Evolutionary conservation across 768 basidiomycete genomes (phyloP).

Genomic region (Podaxis pistillaris): DNA sequence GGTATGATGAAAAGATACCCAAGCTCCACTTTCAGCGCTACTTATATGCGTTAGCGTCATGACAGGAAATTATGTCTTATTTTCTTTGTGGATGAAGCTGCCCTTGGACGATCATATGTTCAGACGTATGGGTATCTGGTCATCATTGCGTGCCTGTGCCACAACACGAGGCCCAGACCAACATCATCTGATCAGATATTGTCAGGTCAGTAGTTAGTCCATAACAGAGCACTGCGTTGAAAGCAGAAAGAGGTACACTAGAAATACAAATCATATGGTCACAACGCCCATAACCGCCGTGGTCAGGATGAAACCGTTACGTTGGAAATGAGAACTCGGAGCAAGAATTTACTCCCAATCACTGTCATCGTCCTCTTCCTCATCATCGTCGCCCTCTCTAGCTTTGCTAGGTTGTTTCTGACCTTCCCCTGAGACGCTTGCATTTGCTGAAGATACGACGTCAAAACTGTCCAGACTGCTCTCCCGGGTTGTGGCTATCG

Average conservation of each 20-base stretch:
- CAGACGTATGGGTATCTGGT: neutral
- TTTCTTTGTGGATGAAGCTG: neutral
- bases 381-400: slow-evolving; percentile 28
- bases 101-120: neutral
- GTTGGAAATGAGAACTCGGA: neutral
- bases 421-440: slow-evolving; percentile 39
- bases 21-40: too few species aligned
- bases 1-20: too few species aligned
- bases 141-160: too few species aligned
- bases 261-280: neutral
- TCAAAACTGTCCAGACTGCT: slow-evolving; percentile 71
- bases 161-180: neutral
- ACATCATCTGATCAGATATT: neutral
- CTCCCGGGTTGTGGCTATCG: slow-evolving; percentile 45
- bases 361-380: slow-evolving; percentile 33
- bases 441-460: slow-evolving; percentile 57
- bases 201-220: neutral
- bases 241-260: neutral
- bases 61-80: neutral
- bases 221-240: too few species aligned
- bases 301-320: neutral
- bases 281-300: neutral
- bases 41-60: too few species aligned
- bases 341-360: slow-evolving; percentile 58
- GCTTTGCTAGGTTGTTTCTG: slow-evolving; percentile 25